Percentiles rank a stretch among this genome's conserved stretches.
Conservation (phyloP, 2,329 filamentous ascomycete genomes). For the Cercospora berteroae region DNA sequence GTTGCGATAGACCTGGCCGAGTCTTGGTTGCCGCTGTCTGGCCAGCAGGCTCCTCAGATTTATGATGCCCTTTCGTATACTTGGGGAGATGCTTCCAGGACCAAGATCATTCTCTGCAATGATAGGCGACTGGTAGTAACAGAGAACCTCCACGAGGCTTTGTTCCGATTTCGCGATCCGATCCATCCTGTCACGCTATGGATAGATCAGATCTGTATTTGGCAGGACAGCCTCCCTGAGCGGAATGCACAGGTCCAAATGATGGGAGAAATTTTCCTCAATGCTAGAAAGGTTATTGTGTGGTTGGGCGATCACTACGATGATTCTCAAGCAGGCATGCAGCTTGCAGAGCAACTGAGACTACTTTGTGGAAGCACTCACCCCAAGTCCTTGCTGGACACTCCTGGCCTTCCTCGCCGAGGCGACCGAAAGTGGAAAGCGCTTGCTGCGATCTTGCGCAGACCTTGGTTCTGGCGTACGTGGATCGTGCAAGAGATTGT, state of each 20-base stretch:
- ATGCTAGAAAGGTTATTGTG: constrained; percentile 32
- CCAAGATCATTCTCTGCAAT: constrained; percentile 33
- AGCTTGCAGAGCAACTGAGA: constrained; percentile 31
- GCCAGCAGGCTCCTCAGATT: constrained; percentile 13
- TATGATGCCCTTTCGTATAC: constrained; percentile 37
- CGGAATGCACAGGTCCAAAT: constrained; percentile 34
- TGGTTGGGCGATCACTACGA: constrained; percentile 35
- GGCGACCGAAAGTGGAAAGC: constrained; percentile 32
- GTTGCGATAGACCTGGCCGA: constrained; percentile 32
- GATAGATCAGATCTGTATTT: constrained; percentile 37
- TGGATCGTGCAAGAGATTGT: constrained; percentile 38
- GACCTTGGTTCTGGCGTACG: constrained; percentile 35
- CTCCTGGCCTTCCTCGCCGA: constrained; percentile 30
- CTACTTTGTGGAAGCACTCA: constrained; percentile 17
- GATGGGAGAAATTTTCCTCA: constrained; percentile 36
- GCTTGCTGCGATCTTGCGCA: constrained; percentile 28
- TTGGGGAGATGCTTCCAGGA: constrained; percentile 28
- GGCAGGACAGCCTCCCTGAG: constrained; percentile 32
- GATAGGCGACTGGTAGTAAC: constrained; percentile 29
- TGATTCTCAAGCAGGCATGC: constrained; percentile 33
- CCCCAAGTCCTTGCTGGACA: constrained; percentile 17
- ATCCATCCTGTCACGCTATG: constrained; percentile 26
- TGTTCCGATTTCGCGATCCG: constrained; percentile 31
- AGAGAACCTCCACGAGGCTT: constrained; percentile 30
- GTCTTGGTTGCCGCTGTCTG: constrained; percentile 26